Base-by-base conservation (phyloP, 352 stramenopile species). In the Phytophthora hybrid region DNA sequence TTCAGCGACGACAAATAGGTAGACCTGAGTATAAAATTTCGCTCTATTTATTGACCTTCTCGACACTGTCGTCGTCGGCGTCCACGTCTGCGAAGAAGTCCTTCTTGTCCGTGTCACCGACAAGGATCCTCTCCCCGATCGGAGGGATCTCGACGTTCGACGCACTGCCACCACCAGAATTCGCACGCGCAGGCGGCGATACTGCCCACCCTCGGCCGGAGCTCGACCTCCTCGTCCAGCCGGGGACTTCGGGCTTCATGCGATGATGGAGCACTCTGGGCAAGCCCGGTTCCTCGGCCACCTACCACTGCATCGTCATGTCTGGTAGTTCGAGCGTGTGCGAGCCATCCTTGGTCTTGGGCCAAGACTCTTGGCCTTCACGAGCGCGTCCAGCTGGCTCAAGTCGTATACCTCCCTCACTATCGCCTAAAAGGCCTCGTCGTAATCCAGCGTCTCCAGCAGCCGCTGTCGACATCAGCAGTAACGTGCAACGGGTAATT, bases 241-340 rank as follows among this genome's bases (percentile, higher is more conserved):
- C 44, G 29, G 31, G 44, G 26, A 21, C 59, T 16, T 16, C 37
- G 16, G 26, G 41, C 6, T 58, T 62, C 34, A 56, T 55, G 10
- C 78, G 68, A 46, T 80, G 68, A 46, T 80, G 61, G 44, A 94
- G 66, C 31, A 94, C 78, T 21, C 85, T 93, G 23, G 74, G 66
- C 2, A 93, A 74, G 16, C 82, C 81, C 39, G 75, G 59, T 52
- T 87, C 79, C n/a, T 92, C 85, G 5, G 79, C 37, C 11, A 87
- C 76, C 32, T 86, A 76, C 87, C 87, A 94, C 69, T 94, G 85
- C 56, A 87, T 70, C 53, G 87, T 83, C 54, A 92, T 67, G 2
- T 71, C 64, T 5, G 68, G 29, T 23, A 79, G 67, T 14, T 78
- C 44, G 18, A 85, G 54, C n/a, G 60, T 79, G 59, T 82, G 78